Conservation (phyloP, 2,329 filamentous ascomycete genomes). For the Lizonia empirigonia region DNA sequence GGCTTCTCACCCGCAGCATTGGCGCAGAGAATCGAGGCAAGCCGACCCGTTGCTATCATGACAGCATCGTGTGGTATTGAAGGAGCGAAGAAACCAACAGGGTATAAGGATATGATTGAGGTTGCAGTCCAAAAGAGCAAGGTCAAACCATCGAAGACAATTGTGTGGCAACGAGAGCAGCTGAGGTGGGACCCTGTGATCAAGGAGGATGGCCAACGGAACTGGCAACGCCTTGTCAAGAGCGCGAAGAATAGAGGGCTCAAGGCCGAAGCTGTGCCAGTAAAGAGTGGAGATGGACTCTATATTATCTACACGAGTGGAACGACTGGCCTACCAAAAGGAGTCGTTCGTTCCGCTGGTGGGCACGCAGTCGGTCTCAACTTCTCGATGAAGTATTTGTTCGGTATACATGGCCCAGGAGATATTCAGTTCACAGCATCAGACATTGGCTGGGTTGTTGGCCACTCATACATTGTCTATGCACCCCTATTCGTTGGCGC, state of each 20-base stretch:
- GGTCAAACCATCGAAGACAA: slow-evolving; percentile 73
- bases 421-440: slow-evolving; percentile 82
- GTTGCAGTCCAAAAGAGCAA: slow-evolving; percentile 70
- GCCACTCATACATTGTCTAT: slow-evolving; percentile 79
- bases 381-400: slow-evolving; percentile 80
- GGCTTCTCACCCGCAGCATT: slow-evolving; percentile 83
- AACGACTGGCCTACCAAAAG: slow-evolving; percentile 82
- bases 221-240: slow-evolving; percentile 78
- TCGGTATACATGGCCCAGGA: slow-evolving; percentile 80
- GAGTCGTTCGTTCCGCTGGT: slow-evolving; percentile 79
- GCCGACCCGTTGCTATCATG: slow-evolving; percentile 74
- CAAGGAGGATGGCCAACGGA: slow-evolving; percentile 70
- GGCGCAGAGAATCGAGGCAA: slow-evolving; percentile 86
- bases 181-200: slow-evolving; percentile 73
- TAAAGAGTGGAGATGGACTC: slow-evolving; percentile 77
- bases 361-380: slow-evolving; percentile 87
- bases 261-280: slow-evolving; percentile 75
- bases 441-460: slow-evolving; percentile 93
- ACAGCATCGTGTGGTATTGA: slow-evolving; percentile 94
- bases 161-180: slow-evolving; percentile 85
- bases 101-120: slow-evolving; percentile 76
- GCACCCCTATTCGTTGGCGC: slow-evolving; percentile 84
- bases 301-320: slow-evolving; percentile 91
- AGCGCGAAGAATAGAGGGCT: slow-evolving; percentile 71
- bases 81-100: slow-evolving; percentile 76